Evolutionary conservation across 768 basidiomycete species (phyloP).

Genomic region (Dioszegia crocea): DNA sequence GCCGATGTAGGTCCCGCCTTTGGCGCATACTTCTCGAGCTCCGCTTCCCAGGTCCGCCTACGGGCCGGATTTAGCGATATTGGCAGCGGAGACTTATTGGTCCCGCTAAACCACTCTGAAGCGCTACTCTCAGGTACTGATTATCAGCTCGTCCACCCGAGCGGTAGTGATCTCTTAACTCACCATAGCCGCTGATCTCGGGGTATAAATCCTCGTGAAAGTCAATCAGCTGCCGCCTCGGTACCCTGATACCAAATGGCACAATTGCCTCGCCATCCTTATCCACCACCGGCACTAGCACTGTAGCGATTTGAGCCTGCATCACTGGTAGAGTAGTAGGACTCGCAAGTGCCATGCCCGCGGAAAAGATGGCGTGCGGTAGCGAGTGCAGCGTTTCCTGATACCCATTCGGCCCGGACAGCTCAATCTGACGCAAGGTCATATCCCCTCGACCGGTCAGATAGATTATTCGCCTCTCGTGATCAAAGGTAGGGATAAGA

Average conservation of each 20-base stretch:
- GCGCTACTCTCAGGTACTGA: conserved; percentile 32
- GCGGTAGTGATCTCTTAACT: no score
- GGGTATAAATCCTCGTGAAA: conserved; percentile 50
- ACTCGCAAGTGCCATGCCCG: conserved; percentile 36
- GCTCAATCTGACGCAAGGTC: conserved; percentile 47
- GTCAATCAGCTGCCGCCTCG: conserved; percentile 50
- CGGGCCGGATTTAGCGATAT: conserved; percentile 32
- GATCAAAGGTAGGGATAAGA: conserved; percentile 45
- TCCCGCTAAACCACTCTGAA: conserved; percentile 24
- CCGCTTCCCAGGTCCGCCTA: conserved; percentile 24
- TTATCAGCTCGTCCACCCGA: no score
- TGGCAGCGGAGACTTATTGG: conserved; percentile 19
- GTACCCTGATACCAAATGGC: conserved; percentile 46
- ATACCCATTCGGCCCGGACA: conserved; percentile 33
- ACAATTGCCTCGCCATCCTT: conserved; percentile 45
- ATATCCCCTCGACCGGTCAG: conserved; percentile 49
- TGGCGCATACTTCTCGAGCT: background rate
- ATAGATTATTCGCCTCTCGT: conserved; percentile 46
- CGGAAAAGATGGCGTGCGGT: conserved; percentile 28
- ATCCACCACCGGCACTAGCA: conserved; percentile 37
- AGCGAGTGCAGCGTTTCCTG: conserved; percentile 43
- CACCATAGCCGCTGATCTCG: conserved; percentile 23
- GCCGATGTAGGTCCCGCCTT: background rate
- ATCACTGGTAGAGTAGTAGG: conserved; percentile 43
- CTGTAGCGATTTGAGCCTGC: conserved; percentile 49